Evolutionary conservation across 805 yeast species (phyloP).

Genomic region (Nakazawaea ambrosiae): DNA sequence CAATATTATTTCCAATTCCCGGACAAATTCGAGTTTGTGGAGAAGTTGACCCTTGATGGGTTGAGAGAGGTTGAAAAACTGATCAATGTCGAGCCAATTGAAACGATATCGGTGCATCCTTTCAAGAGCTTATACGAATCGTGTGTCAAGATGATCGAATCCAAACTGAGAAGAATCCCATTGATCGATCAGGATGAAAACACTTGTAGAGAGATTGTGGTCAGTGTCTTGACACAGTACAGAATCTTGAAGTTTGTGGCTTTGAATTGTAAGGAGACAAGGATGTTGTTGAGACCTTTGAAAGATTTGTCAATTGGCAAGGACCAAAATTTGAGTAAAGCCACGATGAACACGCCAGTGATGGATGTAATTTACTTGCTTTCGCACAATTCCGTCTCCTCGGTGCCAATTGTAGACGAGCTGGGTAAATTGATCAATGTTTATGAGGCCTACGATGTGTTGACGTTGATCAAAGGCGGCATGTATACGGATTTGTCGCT

Average conservation of each 20-base stretch:
- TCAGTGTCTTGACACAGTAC: slow-evolving; percentile 91
- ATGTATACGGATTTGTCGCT: slow-evolving; percentile 83
- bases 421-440: slow-evolving; percentile 68
- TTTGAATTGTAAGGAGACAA: slow-evolving; percentile 90
- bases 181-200: slow-evolving; percentile 90
- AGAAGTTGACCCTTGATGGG: slow-evolving; percentile 77
- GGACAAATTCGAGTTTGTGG: slow-evolving; percentile 82
- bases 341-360: slow-evolving; percentile 87
- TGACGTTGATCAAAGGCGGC: slow-evolving; percentile 90
- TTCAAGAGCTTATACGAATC: slow-evolving; percentile 86
- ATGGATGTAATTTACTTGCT: slow-evolving; percentile 84
- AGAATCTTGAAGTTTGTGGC: slow-evolving; percentile 94
- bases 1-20: slow-evolving; percentile 90
- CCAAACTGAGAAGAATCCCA: slow-evolving; percentile 90
- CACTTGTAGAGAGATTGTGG: slow-evolving; percentile 89
- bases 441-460: slow-evolving; percentile 92
- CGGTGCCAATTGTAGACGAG: slow-evolving; percentile 89
- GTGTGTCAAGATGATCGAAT: slow-evolving; percentile 82
- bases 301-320: slow-evolving; percentile 63
- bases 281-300: slow-evolving; percentile 71
- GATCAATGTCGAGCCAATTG: slow-evolving; percentile 80
- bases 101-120: slow-evolving; percentile 85
- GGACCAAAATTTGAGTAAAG: slow-evolving; percentile 53
- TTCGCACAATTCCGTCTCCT: slow-evolving; percentile 74
- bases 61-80: slow-evolving; percentile 80